Evolutionary conservation across 192 early-diverging fungal genomes (phyloP).

Genomic region (Spinellus fusiger): DNA sequence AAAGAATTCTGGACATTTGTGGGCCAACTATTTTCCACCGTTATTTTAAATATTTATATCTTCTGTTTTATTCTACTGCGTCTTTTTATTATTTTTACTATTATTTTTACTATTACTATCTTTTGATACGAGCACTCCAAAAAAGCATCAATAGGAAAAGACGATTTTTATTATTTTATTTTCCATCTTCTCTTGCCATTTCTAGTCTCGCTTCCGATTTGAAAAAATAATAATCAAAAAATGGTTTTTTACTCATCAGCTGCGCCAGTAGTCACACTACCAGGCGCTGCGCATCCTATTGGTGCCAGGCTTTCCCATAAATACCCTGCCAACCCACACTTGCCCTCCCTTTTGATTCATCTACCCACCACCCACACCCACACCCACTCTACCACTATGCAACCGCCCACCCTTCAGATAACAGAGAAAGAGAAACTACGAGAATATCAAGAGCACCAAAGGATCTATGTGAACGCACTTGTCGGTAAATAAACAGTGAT

Average conservation of each 20-base stretch:
- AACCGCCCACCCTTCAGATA: no score
- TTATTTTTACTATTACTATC: not conserved
- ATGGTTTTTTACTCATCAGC: not conserved
- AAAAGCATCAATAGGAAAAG: not conserved
- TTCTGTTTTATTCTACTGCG: not conserved
- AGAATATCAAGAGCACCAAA: slow-evolving; percentile 3
- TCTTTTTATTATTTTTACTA: not conserved
- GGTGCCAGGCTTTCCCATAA: slow-evolving; percentile 3
- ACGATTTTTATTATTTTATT: no score
- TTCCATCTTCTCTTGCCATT: no score
- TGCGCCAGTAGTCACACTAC: slow-evolving; percentile 2
- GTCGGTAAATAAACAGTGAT: slow-evolving; percentile 3
- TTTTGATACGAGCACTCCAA: not conserved
- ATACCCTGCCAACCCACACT: slow-evolving; percentile 4
- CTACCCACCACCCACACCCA: not conserved
- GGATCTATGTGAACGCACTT: slow-evolving; percentile 12
- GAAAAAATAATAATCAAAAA: not conserved
- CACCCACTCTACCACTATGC: no score
- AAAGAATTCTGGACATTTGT: not conserved
- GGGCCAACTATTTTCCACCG: not conserved
- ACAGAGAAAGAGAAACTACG: not conserved
- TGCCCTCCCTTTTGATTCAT: slow-evolving; percentile 1
- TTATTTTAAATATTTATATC: not conserved
- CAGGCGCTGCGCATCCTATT: slow-evolving; percentile 6
- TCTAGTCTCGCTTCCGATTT: no score